Evolutionary conservation across 73 alveolate species (phyloP).

Genomic region (Blepharisma stoltei): DNA sequence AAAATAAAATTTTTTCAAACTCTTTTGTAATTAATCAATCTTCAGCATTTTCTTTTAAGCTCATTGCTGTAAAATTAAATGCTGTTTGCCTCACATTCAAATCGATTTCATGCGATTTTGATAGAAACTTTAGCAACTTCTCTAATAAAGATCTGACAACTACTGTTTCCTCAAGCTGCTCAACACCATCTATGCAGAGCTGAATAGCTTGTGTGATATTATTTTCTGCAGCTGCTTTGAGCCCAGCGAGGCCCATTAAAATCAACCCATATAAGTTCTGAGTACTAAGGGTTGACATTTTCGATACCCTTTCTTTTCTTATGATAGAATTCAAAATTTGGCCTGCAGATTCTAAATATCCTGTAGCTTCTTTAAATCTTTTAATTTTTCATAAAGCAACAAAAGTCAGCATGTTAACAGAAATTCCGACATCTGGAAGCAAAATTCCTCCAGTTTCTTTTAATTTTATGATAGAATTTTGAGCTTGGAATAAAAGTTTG

Average conservation of each 20-base stretch:
- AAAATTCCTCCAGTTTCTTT: conserved; percentile 7
- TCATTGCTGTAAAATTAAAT: too few species aligned
- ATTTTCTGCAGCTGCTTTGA: not conserved
- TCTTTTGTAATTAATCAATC: not conserved
- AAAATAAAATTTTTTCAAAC: not conserved
- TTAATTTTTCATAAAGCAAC: conserved; percentile 10
- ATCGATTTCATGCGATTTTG: too few species aligned
- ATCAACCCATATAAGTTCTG: conserved; percentile 16
- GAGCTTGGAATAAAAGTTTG: conserved; percentile 20
- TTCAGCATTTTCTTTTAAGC: not conserved
- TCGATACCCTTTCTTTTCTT: not conserved
- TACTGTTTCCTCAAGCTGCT: not conserved
- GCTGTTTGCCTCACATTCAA: too few species aligned
- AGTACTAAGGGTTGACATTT: not conserved
- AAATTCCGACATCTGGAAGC: conserved; percentile 19
- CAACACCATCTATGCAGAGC: not conserved
- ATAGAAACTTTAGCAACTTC: too few species aligned
- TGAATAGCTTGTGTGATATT: not conserved
- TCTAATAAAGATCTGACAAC: too few species aligned
- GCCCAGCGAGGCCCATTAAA: conserved; percentile 23
- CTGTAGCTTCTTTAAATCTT: conserved; percentile 1
- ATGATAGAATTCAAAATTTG: not conserved
- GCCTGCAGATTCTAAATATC: conserved; percentile 12
- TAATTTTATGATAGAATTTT: not conserved
- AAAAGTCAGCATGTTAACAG: conserved; percentile 17